These are phyloP conservation scores for Vickermania ingenoplastis DNA, from an alignment of 208 protist species.

Conservation along the genomic window DNA sequence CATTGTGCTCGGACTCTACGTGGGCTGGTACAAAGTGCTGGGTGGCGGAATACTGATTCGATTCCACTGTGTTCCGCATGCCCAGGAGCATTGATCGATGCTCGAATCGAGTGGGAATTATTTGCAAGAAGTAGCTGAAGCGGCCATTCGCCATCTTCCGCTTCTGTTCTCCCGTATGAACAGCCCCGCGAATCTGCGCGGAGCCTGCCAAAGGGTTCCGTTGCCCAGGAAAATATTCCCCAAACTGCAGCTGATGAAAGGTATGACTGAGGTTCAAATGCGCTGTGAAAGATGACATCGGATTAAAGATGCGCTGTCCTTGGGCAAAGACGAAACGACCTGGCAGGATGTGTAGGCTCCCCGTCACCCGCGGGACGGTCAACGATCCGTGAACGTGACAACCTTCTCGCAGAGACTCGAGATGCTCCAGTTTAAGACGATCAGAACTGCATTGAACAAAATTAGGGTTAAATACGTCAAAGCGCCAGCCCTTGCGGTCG, in stretches of 20 bases:
- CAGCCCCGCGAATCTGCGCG: slow-evolving; percentile 16
- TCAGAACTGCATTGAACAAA: slow-evolving; percentile 65
- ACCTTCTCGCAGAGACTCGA: slow-evolving; percentile 35
- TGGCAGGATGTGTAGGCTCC: slow-evolving; percentile 76
- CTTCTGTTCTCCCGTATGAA: slow-evolving; percentile 9
- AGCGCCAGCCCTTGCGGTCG: slow-evolving; percentile 37
- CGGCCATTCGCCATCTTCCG: slow-evolving; percentile 38
- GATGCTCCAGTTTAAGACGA: slow-evolving; percentile 20
- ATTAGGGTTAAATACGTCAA: slow-evolving; percentile 49
- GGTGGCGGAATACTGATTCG: slow-evolving; percentile 88
- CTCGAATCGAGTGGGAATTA: slow-evolving; percentile 79
- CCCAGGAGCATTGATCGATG: slow-evolving; percentile 20
- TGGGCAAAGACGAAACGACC: slow-evolving; percentile 33
- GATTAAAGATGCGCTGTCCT: slow-evolving; percentile 46
- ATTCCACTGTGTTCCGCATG: slow-evolving; percentile 23
- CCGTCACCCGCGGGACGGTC: slow-evolving; percentile 62
- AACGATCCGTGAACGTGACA: slow-evolving; percentile 72
- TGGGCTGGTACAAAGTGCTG: slow-evolving; percentile 51
- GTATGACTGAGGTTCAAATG: slow-evolving; percentile 70
- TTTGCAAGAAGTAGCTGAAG: slow-evolving; percentile 85
- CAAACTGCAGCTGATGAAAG: slow-evolving; percentile 77
- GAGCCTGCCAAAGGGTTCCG: slow-evolving; percentile 63
- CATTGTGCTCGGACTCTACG: not conserved
- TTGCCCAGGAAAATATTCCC: slow-evolving; percentile 58
- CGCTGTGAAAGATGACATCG: slow-evolving; percentile 30